Percentiles rank a stretch among this genome's conserved stretches.
phyloP scores from a whole-genome alignment of 2,329 filamentous ascomycete genomes.

The Fusarium setosum region DNA sequence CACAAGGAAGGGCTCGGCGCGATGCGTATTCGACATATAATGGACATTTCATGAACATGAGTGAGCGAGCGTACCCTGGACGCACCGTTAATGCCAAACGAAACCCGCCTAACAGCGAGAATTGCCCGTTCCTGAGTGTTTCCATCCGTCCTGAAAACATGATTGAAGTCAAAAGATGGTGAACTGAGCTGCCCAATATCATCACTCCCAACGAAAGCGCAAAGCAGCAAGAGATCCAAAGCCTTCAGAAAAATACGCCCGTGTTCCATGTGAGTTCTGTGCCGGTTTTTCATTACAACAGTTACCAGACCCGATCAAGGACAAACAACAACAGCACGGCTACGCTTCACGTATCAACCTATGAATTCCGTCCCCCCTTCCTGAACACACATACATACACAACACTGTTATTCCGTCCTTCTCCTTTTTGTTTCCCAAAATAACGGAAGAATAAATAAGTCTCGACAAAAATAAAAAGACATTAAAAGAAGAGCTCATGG shows the following conservation, averaged over 20 bases:
- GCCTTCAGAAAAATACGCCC: slow-evolving; percentile 20
- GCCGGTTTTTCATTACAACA: slow-evolving; percentile 43
- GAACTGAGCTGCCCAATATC: too few species aligned
- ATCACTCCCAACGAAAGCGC: slow-evolving; percentile 5
- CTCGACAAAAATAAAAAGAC: slow-evolving; percentile 41
- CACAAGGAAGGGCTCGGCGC: background rate
- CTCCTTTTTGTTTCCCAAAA: slow-evolving; percentile 42
- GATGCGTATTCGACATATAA: slow-evolving; percentile 8
- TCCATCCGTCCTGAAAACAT: background rate
- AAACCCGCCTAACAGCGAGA: background rate
- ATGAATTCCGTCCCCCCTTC: slow-evolving; percentile 25
- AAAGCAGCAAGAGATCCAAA: background rate
- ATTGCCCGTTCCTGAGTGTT: background rate
- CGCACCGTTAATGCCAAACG: slow-evolving; percentile 5
- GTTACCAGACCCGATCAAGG: slow-evolving; percentile 37
- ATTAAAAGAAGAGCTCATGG: slow-evolving; percentile 36
- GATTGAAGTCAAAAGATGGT: background rate
- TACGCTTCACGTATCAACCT: slow-evolving; percentile 39
- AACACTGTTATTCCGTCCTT: slow-evolving; percentile 31
- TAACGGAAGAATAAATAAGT: slow-evolving; percentile 41
- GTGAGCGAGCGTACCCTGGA: slow-evolving; percentile 17
- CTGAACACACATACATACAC: slow-evolving; percentile 31
- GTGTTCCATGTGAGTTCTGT: slow-evolving; percentile 28
- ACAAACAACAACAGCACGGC: slow-evolving; percentile 40
- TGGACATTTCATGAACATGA: slow-evolving; percentile 23